Evolutionary conservation across 805 yeast genomes (phyloP).

Genomic region (Ogataea philodendri): DNA sequence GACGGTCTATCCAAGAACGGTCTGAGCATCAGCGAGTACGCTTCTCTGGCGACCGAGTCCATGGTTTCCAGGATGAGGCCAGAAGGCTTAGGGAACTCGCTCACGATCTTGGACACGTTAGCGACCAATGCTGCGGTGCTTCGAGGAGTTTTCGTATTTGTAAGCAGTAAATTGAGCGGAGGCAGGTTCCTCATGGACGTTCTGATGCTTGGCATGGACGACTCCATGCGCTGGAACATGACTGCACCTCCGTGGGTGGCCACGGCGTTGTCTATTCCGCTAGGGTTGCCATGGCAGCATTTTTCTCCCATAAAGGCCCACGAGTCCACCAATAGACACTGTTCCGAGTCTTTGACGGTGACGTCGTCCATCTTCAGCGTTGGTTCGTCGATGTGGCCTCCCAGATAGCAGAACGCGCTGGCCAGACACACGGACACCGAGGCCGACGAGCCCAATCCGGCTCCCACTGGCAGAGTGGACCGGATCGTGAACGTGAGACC

Average conservation of each 20-base stretch:
- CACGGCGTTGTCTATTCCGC: slow-evolving; percentile 95
- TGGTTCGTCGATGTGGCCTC: slow-evolving; percentile 50
- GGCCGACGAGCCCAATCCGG: slow-evolving; percentile 95
- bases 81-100: slow-evolving; percentile 52
- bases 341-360: slow-evolving; percentile 36
- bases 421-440: slow-evolving; percentile 82
- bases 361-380: slow-evolving; percentile 35
- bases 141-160: slow-evolving; percentile 85
- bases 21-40: slow-evolving; percentile 59
- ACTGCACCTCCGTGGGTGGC: slow-evolving; percentile 97
- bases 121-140: slow-evolving; percentile 83
- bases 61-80: slow-evolving; percentile 69
- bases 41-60: slow-evolving; percentile 70
- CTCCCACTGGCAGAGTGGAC: slow-evolving; percentile 91
- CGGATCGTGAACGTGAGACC: slow-evolving; percentile 59
- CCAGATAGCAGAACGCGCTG: slow-evolving; percentile 64
- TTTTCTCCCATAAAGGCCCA: slow-evolving; percentile 95
- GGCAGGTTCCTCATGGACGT: slow-evolving; percentile 74
- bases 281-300: slow-evolving; percentile 94
- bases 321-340: slow-evolving; percentile 62
- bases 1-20: slow-evolving; percentile 46
- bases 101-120: slow-evolving; percentile 58
- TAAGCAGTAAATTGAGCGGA: slow-evolving; percentile 65
- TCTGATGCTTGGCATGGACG: slow-evolving; percentile 59
- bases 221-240: slow-evolving; percentile 66